phyloP scores from a whole-genome alignment of 139 green algal species.

The Dunaliella primolecta region DNA sequence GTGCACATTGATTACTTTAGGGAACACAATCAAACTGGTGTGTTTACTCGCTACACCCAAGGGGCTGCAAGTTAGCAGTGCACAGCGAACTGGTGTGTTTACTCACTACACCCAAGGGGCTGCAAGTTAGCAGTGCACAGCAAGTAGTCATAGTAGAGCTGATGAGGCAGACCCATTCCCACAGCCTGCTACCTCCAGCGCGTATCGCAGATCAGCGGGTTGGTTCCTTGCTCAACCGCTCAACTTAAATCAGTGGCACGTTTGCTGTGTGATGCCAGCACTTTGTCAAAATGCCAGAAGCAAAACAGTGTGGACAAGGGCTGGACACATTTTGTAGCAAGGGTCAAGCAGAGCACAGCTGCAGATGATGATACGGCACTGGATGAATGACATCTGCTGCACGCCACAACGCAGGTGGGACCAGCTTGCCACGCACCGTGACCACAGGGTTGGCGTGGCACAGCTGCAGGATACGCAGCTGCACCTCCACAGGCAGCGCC shows the following conservation, averaged over 20 bases:
- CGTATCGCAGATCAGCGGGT: too few relatives aligned
- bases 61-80: neutral
- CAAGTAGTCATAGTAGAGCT: neutral
- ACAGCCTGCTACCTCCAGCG: too few relatives aligned
- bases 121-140: neutral
- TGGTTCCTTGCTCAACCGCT: too few relatives aligned
- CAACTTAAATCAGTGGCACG: too few relatives aligned
- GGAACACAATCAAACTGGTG: neutral
- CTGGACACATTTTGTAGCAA: neutral
- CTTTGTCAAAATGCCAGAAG: neutral
- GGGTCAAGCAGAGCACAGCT: neutral
- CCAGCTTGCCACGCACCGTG: constrained; percentile 17
- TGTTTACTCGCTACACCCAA: neutral
- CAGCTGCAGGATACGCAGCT: constrained; percentile 14
- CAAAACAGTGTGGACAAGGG: neutral
- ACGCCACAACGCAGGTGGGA: too few relatives aligned
- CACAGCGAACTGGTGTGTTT: neutral
- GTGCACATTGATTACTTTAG: too few relatives aligned
- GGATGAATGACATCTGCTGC: too few relatives aligned
- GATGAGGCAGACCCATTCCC: neutral
- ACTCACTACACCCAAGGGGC: neutral
- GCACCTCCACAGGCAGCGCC: constrained; percentile 14
- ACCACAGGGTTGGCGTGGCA: constrained; percentile 13
- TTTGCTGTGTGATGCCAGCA: too few relatives aligned
- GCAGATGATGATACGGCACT: neutral